Conservation (phyloP, 768 basidiomycete species). For the Podaxis sp. region DNA sequence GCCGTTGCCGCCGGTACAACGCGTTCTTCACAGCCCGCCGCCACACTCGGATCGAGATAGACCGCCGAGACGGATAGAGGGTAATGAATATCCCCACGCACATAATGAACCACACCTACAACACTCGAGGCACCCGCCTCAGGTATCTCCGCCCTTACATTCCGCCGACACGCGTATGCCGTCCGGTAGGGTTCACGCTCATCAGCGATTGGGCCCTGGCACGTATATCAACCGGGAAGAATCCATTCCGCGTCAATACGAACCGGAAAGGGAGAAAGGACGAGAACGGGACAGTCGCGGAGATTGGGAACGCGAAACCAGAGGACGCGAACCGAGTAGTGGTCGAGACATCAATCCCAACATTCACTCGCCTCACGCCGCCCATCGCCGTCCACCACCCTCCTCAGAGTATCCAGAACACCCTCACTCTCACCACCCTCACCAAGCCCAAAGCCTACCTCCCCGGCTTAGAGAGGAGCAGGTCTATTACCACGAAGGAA, state of each 20-base stretch:
- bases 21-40: conserved; percentile 49
- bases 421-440: conserved; percentile 13
- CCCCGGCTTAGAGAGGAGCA: conserved; percentile 35
- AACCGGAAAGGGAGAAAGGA: conserved; percentile 39
- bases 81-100: conserved; percentile 13
- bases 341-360: conserved; percentile 20
- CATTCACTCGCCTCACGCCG: conserved; percentile 42
- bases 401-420: conserved; percentile 31
- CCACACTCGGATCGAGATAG: conserved; percentile 41
- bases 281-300: conserved; percentile 30
- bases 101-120: conserved; percentile 15
- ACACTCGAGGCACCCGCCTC: conserved; percentile 19
- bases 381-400: conserved; percentile 28
- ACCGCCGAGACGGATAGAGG: conserved; percentile 44
- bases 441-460: conserved; percentile 3
- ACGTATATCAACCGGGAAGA: conserved; percentile 56
- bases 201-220: conserved; percentile 67
- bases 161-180: conserved; percentile 22
- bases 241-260: conserved; percentile 45
- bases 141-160: conserved; percentile 27
- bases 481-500: conserved; percentile 34
- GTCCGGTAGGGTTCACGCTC: conserved; percentile 50
- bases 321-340: conserved; percentile 21
- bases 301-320: conserved; percentile 25
- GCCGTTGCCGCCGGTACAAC: conserved; percentile 39